Conservation (phyloP, 345 rosid genomes). For the Acer negundo region DNA sequence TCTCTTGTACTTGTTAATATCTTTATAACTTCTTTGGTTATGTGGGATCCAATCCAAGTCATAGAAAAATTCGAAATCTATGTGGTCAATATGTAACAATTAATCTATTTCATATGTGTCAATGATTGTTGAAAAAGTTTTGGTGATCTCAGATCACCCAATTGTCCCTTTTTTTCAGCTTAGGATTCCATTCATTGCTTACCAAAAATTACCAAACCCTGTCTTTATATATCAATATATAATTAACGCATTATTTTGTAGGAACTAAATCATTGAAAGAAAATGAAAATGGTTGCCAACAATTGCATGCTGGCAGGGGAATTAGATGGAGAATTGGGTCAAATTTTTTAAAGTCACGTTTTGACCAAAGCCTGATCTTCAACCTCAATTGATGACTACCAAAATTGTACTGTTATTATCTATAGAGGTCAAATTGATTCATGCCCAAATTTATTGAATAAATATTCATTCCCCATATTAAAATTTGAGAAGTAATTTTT, state of each 20-base stretch:
- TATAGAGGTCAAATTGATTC: neutral
- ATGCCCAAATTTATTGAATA: neutral
- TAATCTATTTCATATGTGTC: constrained; percentile 3
- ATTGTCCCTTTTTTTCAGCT: constrained; percentile 1
- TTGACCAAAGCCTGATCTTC: neutral
- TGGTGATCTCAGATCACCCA: constrained; percentile 2
- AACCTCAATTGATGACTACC: neutral
- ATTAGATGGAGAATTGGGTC: neutral
- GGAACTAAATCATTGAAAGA: neutral
- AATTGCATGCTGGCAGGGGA: neutral
- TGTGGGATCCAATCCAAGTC: constrained; percentile 8
- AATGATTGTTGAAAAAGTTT: neutral
- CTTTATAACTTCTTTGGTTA: constrained; percentile 7
- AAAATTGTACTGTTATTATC: neutral
- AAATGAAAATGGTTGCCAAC: neutral
- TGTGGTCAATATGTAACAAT: constrained; percentile 2
- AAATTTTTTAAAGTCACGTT: neutral
- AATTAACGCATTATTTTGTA: neutral
- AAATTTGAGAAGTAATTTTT: too few relatives aligned
- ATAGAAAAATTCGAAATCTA: neutral
- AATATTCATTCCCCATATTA: neutral
- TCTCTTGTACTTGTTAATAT: neutral
- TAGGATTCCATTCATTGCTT: constrained; percentile 2
- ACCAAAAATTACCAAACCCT: constrained; percentile 12
- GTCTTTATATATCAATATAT: neutral